Evolutionary conservation across 257 asterid genomes (phyloP), one percentile per base, ranked within the genome.

Genomic region (Solanum chilense): DNA sequence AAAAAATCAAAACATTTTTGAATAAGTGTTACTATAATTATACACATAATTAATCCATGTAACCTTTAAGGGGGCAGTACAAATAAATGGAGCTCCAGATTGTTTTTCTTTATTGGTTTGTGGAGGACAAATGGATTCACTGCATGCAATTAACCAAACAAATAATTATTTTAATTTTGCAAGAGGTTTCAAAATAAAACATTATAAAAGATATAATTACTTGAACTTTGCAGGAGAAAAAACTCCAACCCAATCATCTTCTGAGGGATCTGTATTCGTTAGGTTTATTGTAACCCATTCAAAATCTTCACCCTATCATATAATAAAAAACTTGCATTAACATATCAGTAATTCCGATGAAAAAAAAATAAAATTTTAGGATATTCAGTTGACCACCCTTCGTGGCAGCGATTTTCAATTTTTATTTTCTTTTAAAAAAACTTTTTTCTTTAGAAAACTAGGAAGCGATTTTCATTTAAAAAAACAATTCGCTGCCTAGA

Each of bases 211-310:
- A 15, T 21, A 49, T 49, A 33, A 16, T 91, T 77, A 77, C 84
- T 77, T 77, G 64, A 77, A 77, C 1, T 77, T 77, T 14, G 84
- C 64, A 8, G 84, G 84, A n/a, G 84, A 77, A 77, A 77, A 77
- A 41, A 92, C 90, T 56, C 93, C 94, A 71, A 91, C 44, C 93
- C 94, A 92, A 44, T 92, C 94, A 83, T 91, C 90, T 20, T 52
- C 82, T 35, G 92, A 85, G 20, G 94, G 94, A 12, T 90, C 70
- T 6, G 90, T 86, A 37, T 91, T 89, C 56, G 49, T 12, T 47
- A 91, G 88, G 13, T 77, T 77, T 83, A 90, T 86, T 12, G 82
- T 90, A 37, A 91, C 87, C 94, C 92, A 91, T 87, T 91, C 91
- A 83, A 86, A 66, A 86, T 92, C 94, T 44, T 89, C 92, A 83